Base-by-base conservation (phyloP, 495 filamentous ascomycete genomes). In the Penicillium robsamsonii region DNA sequence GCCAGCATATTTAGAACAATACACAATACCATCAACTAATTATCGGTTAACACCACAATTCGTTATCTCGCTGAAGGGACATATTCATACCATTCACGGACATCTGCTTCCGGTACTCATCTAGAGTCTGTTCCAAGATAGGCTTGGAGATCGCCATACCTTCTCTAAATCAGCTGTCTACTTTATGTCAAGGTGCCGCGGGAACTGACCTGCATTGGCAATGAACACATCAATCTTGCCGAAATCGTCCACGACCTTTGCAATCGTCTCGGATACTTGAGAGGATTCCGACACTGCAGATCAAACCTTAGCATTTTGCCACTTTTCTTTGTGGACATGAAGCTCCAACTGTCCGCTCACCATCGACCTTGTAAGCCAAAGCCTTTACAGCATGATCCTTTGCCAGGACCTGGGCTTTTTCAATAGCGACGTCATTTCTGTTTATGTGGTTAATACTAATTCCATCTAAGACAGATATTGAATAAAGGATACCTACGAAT, bases 101-200 rank as follows among this genome's bases (percentile, higher is more conserved):
- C 65, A 75, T 71, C 47, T 71, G 72, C 38, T 70, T 78, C 20
- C 63, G 59, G 46, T 80, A 81, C 50, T 83, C 79, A 2, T 76
- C 72, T 0, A 79, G 51, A 1, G 70, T 75, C 45, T 70, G 72
- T 31, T 81, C 76, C 11, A 79, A 49, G 18, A 81, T 75, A 0
- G 75, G 70, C 56, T 78, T 79, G 4, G 76, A 80, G 35, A 75
- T 80, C 5, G 73, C 75, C 78, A 79, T 81, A 18, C 80, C 80
- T 70, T 31, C 5, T 12, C 9, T 18, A 7, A 42, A 9, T 58
- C 41, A 58, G 20, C 20, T 42, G 10, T 41, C n/a, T 49, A 50
- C 12, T 13, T 10, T 24, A 29, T 11, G 12, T 13, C 18, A 38
- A 2, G 11, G 10, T 5, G n/a, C n/a, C n/a, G 17, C 8, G 9